Conservation (phyloP, 768 basidiomycete species). For the Suillus subluteus region DNA sequence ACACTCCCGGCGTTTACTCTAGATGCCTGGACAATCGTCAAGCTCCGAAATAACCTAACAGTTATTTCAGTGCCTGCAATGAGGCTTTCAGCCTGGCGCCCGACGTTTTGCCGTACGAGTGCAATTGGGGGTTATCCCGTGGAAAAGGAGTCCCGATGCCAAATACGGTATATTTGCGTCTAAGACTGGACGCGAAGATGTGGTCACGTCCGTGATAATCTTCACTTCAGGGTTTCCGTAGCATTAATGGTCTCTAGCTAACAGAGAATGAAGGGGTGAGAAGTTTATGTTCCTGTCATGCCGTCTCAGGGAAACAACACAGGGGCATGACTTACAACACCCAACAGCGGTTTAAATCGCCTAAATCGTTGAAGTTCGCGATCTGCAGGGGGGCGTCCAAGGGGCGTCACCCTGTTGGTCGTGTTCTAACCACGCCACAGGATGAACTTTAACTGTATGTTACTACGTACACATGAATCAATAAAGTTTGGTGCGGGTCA, state of each 20-base stretch:
- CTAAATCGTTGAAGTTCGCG: neutral
- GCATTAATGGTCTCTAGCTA: neutral
- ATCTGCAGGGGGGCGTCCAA: neutral
- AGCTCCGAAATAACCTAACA: neutral
- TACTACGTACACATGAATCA: conserved; percentile 21
- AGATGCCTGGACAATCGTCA: neutral
- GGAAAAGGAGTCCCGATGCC: conserved; percentile 2
- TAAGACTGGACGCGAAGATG: neutral
- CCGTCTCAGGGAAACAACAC: neutral
- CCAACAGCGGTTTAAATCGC: neutral
- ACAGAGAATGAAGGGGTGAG: neutral
- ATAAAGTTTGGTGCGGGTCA: conserved; percentile 33
- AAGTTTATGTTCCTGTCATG: neutral
- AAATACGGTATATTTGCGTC: neutral
- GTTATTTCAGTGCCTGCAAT: neutral
- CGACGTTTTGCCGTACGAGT: neutral
- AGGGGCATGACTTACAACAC: neutral
- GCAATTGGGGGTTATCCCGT: conserved; percentile 3
- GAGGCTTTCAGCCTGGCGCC: conserved; percentile 1
- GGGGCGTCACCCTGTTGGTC: conserved; percentile 13
- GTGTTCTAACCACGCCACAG: conserved; percentile 31
- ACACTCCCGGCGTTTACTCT: conserved; percentile 1
- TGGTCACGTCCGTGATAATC: neutral
- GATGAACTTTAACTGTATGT: conserved; percentile 14
- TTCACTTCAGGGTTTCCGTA: neutral